Base-by-base conservation (phyloP, 352 stramenopile species). In the Phytopythium litorale region DNA sequence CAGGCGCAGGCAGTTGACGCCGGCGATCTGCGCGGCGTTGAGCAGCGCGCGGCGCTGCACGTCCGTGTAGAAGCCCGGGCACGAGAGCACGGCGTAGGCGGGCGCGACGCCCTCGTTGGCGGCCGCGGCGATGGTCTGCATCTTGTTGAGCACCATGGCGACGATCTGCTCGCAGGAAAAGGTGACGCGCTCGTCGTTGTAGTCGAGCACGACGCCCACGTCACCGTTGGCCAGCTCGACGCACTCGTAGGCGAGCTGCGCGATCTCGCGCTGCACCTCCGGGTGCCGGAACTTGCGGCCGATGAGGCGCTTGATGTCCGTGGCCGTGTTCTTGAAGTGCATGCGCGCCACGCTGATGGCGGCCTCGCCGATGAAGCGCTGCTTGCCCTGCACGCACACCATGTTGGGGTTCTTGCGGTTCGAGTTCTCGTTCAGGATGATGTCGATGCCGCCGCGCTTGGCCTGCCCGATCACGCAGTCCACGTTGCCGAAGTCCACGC, bases 351-450 rank as follows among this genome's bases (percentile, higher is more conserved):
- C 88, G 67, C 90, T 92, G 60, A 96, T 76, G 53, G 92, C 95
- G 15, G 83, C 80, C 66, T 98, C 91, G 65, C 93, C 93, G 68
- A 98, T 97, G 74, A 98, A 97, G 64, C 93, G 84, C 81, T 98
- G 86, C 71, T 94, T 96, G 71, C 81, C 87, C 77, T 91, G 75
- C 43, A 95, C 78, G 69, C 83, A 94, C 45, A 94, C 88, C 69
- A 94, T 82, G 71, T 90, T 94, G 51, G 97, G 95, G 77, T 99
- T 99, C 73, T 98, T 97, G 73, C 98, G 87, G 78, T 99, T 98
- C 54, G 94, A 99, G 76, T 97, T 98, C 70, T 99, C 97, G 88
- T 99, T 99, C 37, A 99, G 83, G 85, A 99, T 98, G 55, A 99
- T 98, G 81, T 99, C 97, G 60, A 99, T 97, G 70, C 97, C 97